Base-by-base conservation (phyloP, 805 yeast genomes). In the Yarrowia divulgata region DNA sequence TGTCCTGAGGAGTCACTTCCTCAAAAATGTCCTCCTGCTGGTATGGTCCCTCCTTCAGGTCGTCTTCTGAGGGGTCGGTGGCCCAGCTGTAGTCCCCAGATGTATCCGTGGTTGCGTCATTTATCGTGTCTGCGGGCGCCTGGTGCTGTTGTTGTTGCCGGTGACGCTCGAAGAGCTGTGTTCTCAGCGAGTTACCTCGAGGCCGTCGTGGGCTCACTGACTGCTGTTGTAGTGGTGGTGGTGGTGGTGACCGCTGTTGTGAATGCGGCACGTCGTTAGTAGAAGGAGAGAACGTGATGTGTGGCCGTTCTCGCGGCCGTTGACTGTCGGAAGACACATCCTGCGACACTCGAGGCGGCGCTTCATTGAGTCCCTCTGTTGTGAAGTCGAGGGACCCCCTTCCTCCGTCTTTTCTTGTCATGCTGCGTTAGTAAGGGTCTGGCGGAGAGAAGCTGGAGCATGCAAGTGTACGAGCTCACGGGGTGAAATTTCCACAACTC, bases 371-470 rank as follows among this genome's bases (percentile, higher is more conserved):
- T 14, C 52, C 52, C 52, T 60, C 66, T 8, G 66, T 43, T 32
- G 66, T 60, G 52, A 43, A 60, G 66, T 60, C 66, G 42, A 60
- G 66, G 32, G 66, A 60, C 66, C 66, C 52, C 52, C 66, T 32
- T 43, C 66, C 66, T 43, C 66, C 66, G 52, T 60, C 66, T 60
- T 60, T 60, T 60, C 66, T 45, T 32, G 66, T 60, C 66, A 60
- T 60, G 66, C 66, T 60, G 66, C 8, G 60, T 54, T 54, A 54
- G 60, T 52, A 12, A 34, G 29, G 18, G 29, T 8, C 32, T 19
- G 29, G 10, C 35, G 18, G 12, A 34, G 55, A 29, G 52, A 29
- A 5, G 9, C 9, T 46, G 32, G 29, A 46, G 50, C 19, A 23
- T 46, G 32, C 50, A 16, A 46, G 32, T 3, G 16, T 29, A 14